phyloP scores from a whole-genome alignment of 257 asterid genomes.

The Ilex asprella region DNA sequence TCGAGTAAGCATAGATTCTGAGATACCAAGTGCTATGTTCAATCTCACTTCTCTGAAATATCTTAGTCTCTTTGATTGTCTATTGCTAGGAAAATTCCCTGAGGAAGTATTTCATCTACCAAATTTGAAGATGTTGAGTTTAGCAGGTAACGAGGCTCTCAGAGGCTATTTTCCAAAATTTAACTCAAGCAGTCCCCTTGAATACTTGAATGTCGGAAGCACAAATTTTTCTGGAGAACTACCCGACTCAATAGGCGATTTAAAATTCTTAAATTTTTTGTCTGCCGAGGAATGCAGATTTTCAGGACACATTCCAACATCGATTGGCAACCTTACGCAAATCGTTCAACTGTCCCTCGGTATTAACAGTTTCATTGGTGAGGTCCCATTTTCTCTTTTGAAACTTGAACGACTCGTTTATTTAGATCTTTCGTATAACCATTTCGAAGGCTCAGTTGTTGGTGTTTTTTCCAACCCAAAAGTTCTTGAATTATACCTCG shows the following conservation, averaged over 20 bases:
- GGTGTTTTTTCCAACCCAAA: not conserved
- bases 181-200: not conserved
- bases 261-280: not conserved
- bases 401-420: not conserved
- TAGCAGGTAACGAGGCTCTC: slow-evolving; percentile 9
- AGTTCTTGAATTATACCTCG: not conserved
- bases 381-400: not conserved
- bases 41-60: slow-evolving; percentile 16
- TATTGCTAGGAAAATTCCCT: slow-evolving; percentile 14
- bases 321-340: slow-evolving; percentile 1
- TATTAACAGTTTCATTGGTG: not conserved
- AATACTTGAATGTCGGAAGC: not conserved
- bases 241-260: not conserved
- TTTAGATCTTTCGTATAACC: slow-evolving; percentile 6
- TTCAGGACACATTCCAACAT: slow-evolving; percentile 8
- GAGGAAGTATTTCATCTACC: slow-evolving; percentile 13
- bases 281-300: too few species aligned
- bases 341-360: not conserved
- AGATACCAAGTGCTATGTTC: not conserved
- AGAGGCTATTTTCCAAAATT: not conserved
- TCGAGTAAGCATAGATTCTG: slow-evolving; percentile 9
- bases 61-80: slow-evolving; percentile 9
- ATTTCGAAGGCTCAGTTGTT: not conserved
- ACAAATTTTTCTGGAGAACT: too few species aligned
- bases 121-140: slow-evolving; percentile 10